Evolutionary conservation across 345 rosid genomes (phyloP).

Genomic region (Psidium guajava): DNA sequence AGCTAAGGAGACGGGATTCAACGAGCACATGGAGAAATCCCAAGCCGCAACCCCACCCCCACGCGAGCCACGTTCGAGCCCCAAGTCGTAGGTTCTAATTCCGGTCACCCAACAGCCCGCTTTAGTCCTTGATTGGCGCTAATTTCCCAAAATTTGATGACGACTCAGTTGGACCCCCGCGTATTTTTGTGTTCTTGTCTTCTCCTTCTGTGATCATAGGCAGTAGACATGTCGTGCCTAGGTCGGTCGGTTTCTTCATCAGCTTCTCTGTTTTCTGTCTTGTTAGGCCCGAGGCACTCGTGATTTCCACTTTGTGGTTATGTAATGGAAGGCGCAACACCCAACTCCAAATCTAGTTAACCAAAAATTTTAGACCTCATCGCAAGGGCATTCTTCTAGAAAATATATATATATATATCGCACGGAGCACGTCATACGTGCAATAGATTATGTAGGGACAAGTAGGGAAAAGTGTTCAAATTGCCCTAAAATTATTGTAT

Average conservation of each 20-base stretch:
- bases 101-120: not conserved
- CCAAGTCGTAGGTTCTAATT: not conserved
- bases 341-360: not conserved
- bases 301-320: not conserved
- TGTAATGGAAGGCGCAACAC: not conserved
- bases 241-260: not conserved
- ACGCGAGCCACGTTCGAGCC: not conserved
- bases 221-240: not conserved
- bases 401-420: no score
- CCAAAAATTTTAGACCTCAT: not conserved
- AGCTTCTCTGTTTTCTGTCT: not conserved
- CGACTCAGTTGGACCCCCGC: not conserved
- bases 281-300: not conserved
- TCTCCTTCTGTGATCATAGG: not conserved
- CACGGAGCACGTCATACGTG: not conserved
- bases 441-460: not conserved
- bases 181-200: not conserved
- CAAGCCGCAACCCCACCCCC: not conserved
- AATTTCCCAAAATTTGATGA: not conserved
- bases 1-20: not conserved
- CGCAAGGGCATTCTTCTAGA: not conserved
- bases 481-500: no score
- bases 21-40: not conserved
- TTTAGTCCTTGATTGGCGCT: not conserved
- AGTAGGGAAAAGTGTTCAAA: no score